Conservation (phyloP, 129 eudicot species). For the Sambucus nigra region DNA sequence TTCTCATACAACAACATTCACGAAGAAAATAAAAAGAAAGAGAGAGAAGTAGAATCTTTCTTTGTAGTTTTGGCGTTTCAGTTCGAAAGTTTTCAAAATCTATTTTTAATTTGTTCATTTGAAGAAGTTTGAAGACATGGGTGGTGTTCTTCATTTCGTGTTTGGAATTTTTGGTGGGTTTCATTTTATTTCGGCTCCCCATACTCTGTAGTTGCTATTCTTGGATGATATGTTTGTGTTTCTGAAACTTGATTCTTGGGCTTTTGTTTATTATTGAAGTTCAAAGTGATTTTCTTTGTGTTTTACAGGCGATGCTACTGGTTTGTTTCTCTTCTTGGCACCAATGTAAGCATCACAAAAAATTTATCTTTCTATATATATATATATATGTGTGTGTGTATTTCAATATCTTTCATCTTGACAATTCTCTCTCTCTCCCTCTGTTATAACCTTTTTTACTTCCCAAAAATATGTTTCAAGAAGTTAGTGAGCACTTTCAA, state of each 20-base stretch:
- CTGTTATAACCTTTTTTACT: too few relatives aligned
- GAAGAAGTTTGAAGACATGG: constrained; percentile 14
- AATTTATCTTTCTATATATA: neutral
- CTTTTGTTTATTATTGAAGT: neutral
- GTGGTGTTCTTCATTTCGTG: constrained; percentile 27
- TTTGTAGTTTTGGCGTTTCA: neutral
- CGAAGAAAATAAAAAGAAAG: too few relatives aligned
- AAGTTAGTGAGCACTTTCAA: too few relatives aligned
- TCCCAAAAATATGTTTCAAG: too few relatives aligned
- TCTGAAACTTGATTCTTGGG: constrained; percentile 1
- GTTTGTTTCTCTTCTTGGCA: constrained; percentile 74
- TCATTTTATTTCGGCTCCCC: neutral
- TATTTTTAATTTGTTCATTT: neutral
- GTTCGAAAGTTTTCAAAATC: neutral
- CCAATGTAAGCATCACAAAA: constrained; percentile 45
- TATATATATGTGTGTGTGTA: neutral
- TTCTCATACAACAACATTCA: constrained; percentile 1
- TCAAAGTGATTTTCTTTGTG: neutral
- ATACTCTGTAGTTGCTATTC: neutral
- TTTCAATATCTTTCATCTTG: neutral
- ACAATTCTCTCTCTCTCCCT: neutral
- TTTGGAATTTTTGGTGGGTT: constrained; percentile 54
- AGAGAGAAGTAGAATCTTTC: too few relatives aligned
- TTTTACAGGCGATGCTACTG: constrained; percentile 65
- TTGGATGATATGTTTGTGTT: neutral